Evolutionary conservation across 2,329 filamentous ascomycete genomes (phyloP).

Genomic region (Fusarium sp.): DNA sequence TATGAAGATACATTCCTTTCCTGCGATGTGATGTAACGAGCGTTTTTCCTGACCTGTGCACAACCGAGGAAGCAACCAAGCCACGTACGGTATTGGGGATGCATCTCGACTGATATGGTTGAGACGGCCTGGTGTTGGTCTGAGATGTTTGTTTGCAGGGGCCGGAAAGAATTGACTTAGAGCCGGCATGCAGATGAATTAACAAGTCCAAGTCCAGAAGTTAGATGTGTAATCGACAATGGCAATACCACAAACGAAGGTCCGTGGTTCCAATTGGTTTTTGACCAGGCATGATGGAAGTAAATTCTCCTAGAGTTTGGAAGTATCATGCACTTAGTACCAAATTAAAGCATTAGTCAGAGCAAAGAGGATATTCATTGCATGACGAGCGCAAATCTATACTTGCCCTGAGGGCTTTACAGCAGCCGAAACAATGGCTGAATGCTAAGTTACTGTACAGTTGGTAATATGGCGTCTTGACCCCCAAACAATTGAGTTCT

Average conservation of each 20-base stretch:
- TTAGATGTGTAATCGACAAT: constrained; percentile 5
- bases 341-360: neutral
- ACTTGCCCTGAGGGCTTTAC: neutral
- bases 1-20: constrained; percentile 30
- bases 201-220: neutral
- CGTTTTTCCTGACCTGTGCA: neutral
- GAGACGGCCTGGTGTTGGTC: constrained; percentile 10
- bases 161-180: constrained; percentile 19
- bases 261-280: constrained; percentile 23
- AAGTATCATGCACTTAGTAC: constrained; percentile 2
- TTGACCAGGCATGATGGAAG: neutral
- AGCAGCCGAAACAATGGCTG: constrained; percentile 23
- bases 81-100: constrained; percentile 17
- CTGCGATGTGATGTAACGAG: constrained; percentile 20
- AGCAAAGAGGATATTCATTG: neutral
- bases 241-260: constrained; percentile 11
- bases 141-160: constrained; percentile 9
- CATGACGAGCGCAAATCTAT: neutral
- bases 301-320: neutral
- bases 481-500: constrained; percentile 38
- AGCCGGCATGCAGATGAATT: constrained; percentile 26
- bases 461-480: constrained; percentile 13
- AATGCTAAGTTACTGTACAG: neutral
- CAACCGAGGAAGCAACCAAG: constrained; percentile 21
- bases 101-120: constrained; percentile 33